A percentile compares a stretch with the other conserved stretches of the same genome.
These are phyloP conservation scores for Aegilops speltoides DNA, from an alignment of 176 grass and related monocot genomes.

Conservation along the genomic window DNA sequence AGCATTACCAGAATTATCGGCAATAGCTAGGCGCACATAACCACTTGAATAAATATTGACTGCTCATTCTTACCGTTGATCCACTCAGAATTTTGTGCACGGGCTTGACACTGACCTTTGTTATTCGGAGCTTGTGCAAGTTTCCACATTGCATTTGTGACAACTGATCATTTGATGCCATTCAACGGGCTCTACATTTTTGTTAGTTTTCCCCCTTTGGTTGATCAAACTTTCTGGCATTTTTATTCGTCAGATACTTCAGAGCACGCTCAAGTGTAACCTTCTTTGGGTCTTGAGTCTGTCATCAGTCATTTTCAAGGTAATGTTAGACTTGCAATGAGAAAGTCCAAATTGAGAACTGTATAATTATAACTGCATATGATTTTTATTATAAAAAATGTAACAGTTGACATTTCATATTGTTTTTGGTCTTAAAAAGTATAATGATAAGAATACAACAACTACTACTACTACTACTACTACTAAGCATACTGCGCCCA, in stretches of 20 bases:
- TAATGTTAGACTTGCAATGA: slow-evolving; percentile 23
- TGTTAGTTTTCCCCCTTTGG: slow-evolving; percentile 29
- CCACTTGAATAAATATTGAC: neutral
- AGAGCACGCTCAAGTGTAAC: slow-evolving; percentile 61
- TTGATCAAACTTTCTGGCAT: slow-evolving; percentile 62
- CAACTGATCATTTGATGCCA: slow-evolving; percentile 26
- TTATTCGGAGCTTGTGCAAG: neutral
- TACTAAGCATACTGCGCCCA: neutral
- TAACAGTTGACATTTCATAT: neutral
- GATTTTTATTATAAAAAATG: neutral
- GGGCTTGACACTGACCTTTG: neutral
- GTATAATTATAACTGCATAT: neutral
- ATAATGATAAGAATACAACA: neutral
- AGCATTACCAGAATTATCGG: neutral
- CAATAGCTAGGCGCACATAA: neutral
- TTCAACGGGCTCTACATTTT: slow-evolving; percentile 33
- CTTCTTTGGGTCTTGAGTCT: slow-evolving; percentile 53
- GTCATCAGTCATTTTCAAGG: slow-evolving; percentile 37
- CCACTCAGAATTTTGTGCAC: neutral
- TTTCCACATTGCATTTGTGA: neutral
- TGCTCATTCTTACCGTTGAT: neutral
- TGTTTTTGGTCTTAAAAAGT: neutral
- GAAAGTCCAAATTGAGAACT: neutral
- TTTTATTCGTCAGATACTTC: slow-evolving; percentile 68
- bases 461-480: too few species aligned